Conservation (phyloP, 2,329 filamentous ascomycete genomes). For the Penicillium rolfsii region DNA sequence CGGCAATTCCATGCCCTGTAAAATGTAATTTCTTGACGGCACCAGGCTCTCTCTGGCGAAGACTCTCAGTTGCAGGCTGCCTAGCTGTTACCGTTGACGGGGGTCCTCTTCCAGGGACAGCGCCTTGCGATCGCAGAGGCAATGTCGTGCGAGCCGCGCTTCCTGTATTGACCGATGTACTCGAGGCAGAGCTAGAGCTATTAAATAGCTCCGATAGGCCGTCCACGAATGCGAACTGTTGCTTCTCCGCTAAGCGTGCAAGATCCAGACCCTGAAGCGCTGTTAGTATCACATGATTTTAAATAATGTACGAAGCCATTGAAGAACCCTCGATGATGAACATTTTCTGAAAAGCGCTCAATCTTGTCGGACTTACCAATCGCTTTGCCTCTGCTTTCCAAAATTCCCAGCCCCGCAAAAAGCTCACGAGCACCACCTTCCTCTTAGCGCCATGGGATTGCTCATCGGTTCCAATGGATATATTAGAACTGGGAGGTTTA, state of each 20-base stretch:
- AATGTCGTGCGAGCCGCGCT: slow-evolving; percentile 29
- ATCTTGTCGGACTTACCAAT: slow-evolving; percentile 55
- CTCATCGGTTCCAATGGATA: slow-evolving; percentile 30
- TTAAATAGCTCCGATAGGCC: slow-evolving; percentile 66
- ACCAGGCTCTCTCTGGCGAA: slow-evolving; percentile 25
- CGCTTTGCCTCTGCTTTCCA: slow-evolving; percentile 74
- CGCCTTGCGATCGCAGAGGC: slow-evolving; percentile 33
- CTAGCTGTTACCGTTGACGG: slow-evolving; percentile 8
- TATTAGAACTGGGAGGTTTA: slow-evolving; percentile 19
- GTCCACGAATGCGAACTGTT: slow-evolving; percentile 73
- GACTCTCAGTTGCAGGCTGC: slow-evolving; percentile 16
- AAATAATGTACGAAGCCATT: background rate
- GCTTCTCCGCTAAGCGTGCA: slow-evolving; percentile 59
- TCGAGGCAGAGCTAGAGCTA: slow-evolving; percentile 18
- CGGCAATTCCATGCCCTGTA: slow-evolving; percentile 33
- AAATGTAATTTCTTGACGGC: slow-evolving; percentile 36
- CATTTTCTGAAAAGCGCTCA: background rate
- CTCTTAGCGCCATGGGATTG: slow-evolving; percentile 40
- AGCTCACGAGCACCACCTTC: slow-evolving; percentile 77
- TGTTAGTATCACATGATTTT: slow-evolving; percentile 3
- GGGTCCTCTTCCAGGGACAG: slow-evolving; percentile 27
- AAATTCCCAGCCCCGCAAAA: slow-evolving; percentile 75
- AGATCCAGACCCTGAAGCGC: slow-evolving; percentile 68
- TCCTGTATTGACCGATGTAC: slow-evolving; percentile 20
- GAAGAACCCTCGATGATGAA: background rate